Conservation (phyloP, 768 basidiomycete species). For the Obba rivulosa region DNA sequence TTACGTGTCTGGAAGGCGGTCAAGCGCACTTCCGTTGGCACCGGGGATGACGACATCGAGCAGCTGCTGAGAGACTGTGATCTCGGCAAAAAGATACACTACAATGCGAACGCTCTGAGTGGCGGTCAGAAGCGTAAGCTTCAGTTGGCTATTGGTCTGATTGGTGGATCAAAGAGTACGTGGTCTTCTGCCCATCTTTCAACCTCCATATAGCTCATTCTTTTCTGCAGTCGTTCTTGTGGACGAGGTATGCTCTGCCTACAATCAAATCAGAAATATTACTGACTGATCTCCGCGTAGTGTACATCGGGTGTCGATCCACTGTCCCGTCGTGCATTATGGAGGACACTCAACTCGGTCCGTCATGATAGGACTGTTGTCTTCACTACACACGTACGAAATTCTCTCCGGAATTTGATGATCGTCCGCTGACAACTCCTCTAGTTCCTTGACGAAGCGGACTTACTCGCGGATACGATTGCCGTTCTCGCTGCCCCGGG, state of each 20-base stretch:
- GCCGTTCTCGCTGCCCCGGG: slow-evolving; percentile 74
- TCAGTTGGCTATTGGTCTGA: slow-evolving; percentile 74
- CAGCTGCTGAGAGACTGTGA: slow-evolving; percentile 70
- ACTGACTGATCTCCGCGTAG: slow-evolving; percentile 10
- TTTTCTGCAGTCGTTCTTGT: slow-evolving; percentile 13
- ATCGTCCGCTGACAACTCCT: slow-evolving; percentile 2
- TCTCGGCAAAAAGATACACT: slow-evolving; percentile 60
- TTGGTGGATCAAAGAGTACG: slow-evolving; percentile 63
- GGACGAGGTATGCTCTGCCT: slow-evolving; percentile 19
- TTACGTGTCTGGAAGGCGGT: slow-evolving; percentile 68
- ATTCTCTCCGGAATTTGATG: neutral
- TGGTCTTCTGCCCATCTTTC: neutral
- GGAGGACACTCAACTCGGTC: slow-evolving; percentile 67
- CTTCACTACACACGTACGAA: slow-evolving; percentile 76
- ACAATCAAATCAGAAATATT: neutral
- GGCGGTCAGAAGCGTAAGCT: slow-evolving; percentile 83
- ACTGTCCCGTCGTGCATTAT: slow-evolving; percentile 69
- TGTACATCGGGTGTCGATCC: slow-evolving; percentile 83
- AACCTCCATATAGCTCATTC: neutral
- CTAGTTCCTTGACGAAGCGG: slow-evolving; percentile 75
- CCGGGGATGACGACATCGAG: slow-evolving; percentile 51
- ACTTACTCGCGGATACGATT: slow-evolving; percentile 71
- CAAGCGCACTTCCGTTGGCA: slow-evolving; percentile 42
- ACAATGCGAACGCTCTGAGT: slow-evolving; percentile 60
- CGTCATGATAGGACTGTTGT: slow-evolving; percentile 63